Evolutionary conservation across 1,284 basidiomycete genomes (phyloP).

Genomic region (Fomitiporia mediterranea): DNA sequence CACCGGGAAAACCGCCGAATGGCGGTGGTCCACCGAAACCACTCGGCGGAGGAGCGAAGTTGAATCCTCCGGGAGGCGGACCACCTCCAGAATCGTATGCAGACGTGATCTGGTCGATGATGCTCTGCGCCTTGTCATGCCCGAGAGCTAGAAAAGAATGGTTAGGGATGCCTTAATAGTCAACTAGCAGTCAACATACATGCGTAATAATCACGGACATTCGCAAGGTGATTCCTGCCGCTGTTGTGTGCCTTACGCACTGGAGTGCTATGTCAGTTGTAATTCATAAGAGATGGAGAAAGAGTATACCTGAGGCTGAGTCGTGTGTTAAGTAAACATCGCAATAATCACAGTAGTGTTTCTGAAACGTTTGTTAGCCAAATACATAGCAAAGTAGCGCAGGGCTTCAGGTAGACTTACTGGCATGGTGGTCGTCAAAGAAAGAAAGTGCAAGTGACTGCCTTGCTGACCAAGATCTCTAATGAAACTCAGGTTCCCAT

Average conservation of each 20-base stretch:
- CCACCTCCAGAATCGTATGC: slow-evolving; percentile 84
- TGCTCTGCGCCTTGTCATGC: slow-evolving; percentile 92
- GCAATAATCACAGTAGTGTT: slow-evolving; percentile 91
- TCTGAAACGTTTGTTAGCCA: slow-evolving; percentile 38
- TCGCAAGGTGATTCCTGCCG: slow-evolving; percentile 92
- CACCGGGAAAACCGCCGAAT: slow-evolving; percentile 30
- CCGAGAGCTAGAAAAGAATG: slow-evolving; percentile 63
- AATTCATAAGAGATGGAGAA: slow-evolving; percentile 19
- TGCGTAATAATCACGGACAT: slow-evolving; percentile 96
- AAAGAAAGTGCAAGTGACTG: neutral
- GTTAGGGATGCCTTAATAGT: slow-evolving; percentile 17
- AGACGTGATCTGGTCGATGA: slow-evolving; percentile 93
- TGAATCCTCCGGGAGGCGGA: slow-evolving; percentile 80
- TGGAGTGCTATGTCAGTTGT: slow-evolving; percentile 32
- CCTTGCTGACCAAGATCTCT: neutral
- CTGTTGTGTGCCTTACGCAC: slow-evolving; percentile 98
- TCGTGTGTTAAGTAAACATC: slow-evolving; percentile 90
- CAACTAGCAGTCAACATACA: slow-evolving; percentile 47
- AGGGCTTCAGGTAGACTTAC: slow-evolving; percentile 6
- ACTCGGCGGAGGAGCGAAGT: slow-evolving; percentile 60
- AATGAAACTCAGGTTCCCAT: neutral
- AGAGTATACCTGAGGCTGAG: slow-evolving; percentile 68
- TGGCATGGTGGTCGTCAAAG: slow-evolving; percentile 20
- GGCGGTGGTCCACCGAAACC: slow-evolving; percentile 43
- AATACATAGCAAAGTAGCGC: too few relatives aligned